Evolutionary conservation across 2,329 filamentous ascomycete species (phyloP).

Genomic region (Amphichorda felina): DNA sequence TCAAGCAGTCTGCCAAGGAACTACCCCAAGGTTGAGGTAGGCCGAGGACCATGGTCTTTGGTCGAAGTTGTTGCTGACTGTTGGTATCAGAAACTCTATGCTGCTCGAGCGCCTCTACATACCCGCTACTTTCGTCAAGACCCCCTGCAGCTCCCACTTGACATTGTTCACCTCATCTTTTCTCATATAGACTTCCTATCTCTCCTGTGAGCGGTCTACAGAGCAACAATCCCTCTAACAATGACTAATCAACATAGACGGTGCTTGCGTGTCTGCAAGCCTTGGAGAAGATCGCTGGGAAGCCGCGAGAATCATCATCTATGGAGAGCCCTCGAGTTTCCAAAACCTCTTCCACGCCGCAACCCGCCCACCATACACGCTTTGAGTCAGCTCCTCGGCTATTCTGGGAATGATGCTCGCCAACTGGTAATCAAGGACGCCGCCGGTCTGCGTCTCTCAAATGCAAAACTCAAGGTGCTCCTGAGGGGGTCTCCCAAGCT

Average conservation of each 20-base stretch:
- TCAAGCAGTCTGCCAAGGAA: constrained; percentile 9
- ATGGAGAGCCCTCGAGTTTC: constrained; percentile 19
- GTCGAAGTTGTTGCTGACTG: too few species aligned
- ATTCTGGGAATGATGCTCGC: constrained; percentile 15
- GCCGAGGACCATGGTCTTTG: too few species aligned
- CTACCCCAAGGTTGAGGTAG: constrained; percentile 20
- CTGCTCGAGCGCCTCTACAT: constrained; percentile 21
- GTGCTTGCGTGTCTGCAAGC: constrained; percentile 19
- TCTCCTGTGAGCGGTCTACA: constrained; percentile 12
- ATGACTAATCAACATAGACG: constrained; percentile 7
- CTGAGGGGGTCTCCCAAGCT: constrained; percentile 13
- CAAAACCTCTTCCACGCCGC: not conserved
- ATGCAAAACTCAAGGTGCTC: constrained; percentile 14
- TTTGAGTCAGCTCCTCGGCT: constrained; percentile 8
- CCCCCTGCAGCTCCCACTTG: constrained; percentile 21
- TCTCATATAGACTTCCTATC: constrained; percentile 18
- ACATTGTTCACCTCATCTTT: constrained; percentile 23
- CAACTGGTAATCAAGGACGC: not conserved
- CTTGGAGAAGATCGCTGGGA: constrained; percentile 16
- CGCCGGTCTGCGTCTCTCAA: constrained; percentile 14
- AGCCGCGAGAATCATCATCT: constrained; percentile 14
- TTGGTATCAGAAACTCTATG: constrained; percentile 18
- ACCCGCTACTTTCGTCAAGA: constrained; percentile 19
- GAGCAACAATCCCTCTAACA: not conserved
- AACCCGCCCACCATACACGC: constrained; percentile 1